phyloP scores from a whole-genome alignment of 2,329 filamentous ascomycete species.

The Thelonectria blattea region DNA sequence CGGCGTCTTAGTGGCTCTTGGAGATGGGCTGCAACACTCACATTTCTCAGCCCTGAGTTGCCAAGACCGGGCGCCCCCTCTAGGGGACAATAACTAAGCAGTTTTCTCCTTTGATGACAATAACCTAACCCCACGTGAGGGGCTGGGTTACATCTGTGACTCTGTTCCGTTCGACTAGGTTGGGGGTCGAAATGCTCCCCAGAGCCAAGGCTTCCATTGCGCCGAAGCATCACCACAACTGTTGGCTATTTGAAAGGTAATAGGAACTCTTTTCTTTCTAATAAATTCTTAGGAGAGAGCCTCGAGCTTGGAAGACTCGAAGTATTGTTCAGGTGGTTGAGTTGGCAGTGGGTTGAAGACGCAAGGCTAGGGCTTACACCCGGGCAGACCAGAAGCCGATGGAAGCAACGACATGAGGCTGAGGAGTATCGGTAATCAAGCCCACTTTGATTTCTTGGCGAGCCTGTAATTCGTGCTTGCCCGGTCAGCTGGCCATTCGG shows the following conservation, averaged over 20 bases:
- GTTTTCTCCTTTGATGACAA: not conserved
- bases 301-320: too few relatives aligned
- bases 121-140: not conserved
- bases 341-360: not conserved
- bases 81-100: not conserved
- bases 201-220: not conserved
- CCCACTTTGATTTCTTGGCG: not conserved
- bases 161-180: not conserved
- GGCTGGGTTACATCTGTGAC: not conserved
- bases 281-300: too few relatives aligned
- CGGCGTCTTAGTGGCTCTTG: not conserved
- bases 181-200: not conserved
- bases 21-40: not conserved
- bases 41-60: not conserved
- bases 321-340: too few relatives aligned
- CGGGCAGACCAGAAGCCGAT: not conserved
- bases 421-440: too few relatives aligned
- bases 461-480: not conserved
- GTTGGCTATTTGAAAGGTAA: too few relatives aligned
- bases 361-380: not conserved
- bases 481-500: not conserved
- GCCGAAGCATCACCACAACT: too few relatives aligned
- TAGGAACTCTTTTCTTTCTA: too few relatives aligned
- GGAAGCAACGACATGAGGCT: not conserved
- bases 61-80: not conserved